Base-by-base conservation (phyloP, 2,329 filamentous ascomycete genomes). In the Mariannaea sp. region DNA sequence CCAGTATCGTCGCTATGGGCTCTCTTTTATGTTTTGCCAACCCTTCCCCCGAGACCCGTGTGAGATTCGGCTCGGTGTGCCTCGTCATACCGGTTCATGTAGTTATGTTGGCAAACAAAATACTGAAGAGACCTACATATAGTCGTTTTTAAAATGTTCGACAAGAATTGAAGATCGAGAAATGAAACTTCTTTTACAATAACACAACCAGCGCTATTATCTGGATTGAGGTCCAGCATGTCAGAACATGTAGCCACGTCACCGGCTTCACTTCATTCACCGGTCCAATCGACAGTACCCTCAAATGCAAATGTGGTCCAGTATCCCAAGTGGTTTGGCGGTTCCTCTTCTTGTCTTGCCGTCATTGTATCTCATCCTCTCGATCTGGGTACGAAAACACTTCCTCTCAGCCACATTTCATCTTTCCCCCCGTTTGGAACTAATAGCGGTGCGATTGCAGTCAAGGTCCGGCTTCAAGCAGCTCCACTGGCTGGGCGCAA, bases 291-390 rank as follows among this genome's bases (percentile, higher is more conserved):
- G 19, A 22, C 14, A 19, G 14, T 17, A 27, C 9, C 26, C 17
- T 5, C 35, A 10, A 12, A 7, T 14, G 10, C 42, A 12, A 43
- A 41, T 17, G 7, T 30, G 16, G 38, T 45, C 4, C 36, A 54
- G 19, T 58, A 54, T 40, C 56, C 56, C 3, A 57, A 57, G 20
- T 58, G 56, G 56, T 51, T 58, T 19, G 53, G 49, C 1, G 56
- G 49, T 3, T 54, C 53, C 17, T 49, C 56, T 22, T 57, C 56
- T 26, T 57, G 56, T 17, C 45, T 58, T 12, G 56, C 56, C 16
- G 56, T 58, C 8, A 41, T 53, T 20, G 44, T 46, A 20, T 58
- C 56, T 5, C 56, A 56, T 30, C 56, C 56, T 3, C 49, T 56
- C 14, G 53, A 56, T 43, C 38, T 58, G 7, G 38, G 56, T 58